phyloP scores from a whole-genome alignment of 352 stramenopile genomes.

The Phytophthora brassicae region DNA sequence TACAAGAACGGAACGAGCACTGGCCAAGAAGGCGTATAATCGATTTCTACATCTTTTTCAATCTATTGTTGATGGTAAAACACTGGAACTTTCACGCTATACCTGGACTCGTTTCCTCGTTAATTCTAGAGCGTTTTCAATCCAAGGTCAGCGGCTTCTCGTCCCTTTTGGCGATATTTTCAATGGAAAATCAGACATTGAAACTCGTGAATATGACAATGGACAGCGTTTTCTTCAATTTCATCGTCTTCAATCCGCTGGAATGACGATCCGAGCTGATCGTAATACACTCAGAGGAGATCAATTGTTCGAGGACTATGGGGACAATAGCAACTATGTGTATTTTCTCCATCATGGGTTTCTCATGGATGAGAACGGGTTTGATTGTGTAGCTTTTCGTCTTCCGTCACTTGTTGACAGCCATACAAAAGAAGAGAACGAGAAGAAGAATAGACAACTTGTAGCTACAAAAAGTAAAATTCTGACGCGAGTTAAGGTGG shows the following conservation, averaged over 20 bases:
- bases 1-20: conserved; percentile 28
- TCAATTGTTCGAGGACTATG: conserved; percentile 95
- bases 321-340: conserved; percentile 91
- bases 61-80: conserved; percentile 10
- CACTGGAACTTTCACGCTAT: conserved; percentile 28
- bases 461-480: conserved; percentile 31
- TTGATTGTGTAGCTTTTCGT: conserved; percentile 81
- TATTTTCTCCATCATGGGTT: conserved; percentile 92
- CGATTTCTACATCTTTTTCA: conserved; percentile 55
- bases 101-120: conserved; percentile 59
- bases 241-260: conserved; percentile 42
- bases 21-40: conserved; percentile 32
- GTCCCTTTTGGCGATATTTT: conserved; percentile 90
- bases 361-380: conserved; percentile 81
- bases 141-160: conserved; percentile 68
- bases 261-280: conserved; percentile 71
- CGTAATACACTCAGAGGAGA: conserved; percentile 26
- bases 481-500: conserved; percentile 32
- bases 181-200: conserved; percentile 63
- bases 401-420: conserved; percentile 27
- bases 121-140: conserved; percentile 79
- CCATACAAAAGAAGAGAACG: not conserved
- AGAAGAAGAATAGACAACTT: conserved; percentile 3
- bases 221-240: conserved; percentile 64
- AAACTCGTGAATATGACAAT: conserved; percentile 32